Base-by-base conservation (phyloP, 345 rosid genomes). In the Brassica rapa region DNA sequence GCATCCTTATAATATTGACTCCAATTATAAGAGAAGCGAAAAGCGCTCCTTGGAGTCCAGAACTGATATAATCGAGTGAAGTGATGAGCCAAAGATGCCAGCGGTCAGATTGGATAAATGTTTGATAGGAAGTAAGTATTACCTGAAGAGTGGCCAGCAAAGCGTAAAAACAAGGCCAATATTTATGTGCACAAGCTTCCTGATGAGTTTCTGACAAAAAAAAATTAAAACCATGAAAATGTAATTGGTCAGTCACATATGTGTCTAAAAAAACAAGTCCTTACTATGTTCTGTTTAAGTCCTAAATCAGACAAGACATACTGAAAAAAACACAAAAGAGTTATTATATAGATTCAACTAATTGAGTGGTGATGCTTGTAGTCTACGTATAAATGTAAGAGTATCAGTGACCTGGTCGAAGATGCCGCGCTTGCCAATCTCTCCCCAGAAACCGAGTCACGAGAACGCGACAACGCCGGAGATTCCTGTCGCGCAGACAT, bases 91-190 rank as follows among this genome's bases (percentile, higher is more conserved):
- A 71, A 62, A 68, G 11, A 46, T 46, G n/a, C 30, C 30, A 43
- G 51, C 15, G 0, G 10, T 25, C 29, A 80, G 57, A 64, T 4
- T 1, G 5, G 12, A 55, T 23, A 25, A 37, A 14, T 19, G 55
- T 37, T 4, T 35, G 15, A 19, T 14, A 46, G 15, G 51, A 43
- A 39, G 19, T 4, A 2, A 0, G 16, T 21, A 41, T 41, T 76
- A 81, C 84, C 81, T 76, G 84, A 81, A 81, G 10, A 81, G 19
- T 1, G 81, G 84, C 84, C 84, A 76, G 83, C 96, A 89, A 75
- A 95, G 96, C 97, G 90, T 90, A 85, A 93, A 93, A 57, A 81
- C 88, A 60, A 90, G 85, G 67, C 99, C 99, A 4, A 91, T 81
- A 72, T 91, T 93, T 62, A 91, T 83, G 81, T 95, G 99, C 74